Conservation (phyloP, 768 basidiomycete species). For the Lentinula raphanica region DNA sequence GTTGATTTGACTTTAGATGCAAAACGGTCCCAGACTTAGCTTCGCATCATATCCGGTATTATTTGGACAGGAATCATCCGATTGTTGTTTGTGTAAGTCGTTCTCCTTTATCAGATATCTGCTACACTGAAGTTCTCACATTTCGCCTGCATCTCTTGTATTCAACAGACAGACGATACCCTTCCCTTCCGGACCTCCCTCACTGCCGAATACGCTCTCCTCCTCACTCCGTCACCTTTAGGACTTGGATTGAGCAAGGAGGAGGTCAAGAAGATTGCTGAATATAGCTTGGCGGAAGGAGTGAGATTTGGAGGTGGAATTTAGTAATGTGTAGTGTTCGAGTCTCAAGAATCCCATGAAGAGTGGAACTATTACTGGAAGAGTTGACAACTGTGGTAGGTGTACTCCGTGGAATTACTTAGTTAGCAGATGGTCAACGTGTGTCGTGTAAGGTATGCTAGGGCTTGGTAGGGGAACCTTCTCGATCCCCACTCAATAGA, state of each 20-base stretch:
- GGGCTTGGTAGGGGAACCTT: too few relatives aligned
- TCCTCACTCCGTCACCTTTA: constrained; percentile 64
- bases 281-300: constrained; percentile 51
- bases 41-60: constrained; percentile 68
- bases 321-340: too few relatives aligned
- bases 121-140: neutral
- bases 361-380: too few relatives aligned
- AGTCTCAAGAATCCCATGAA: too few relatives aligned
- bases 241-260: constrained; percentile 63
- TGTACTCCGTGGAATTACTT: too few relatives aligned
- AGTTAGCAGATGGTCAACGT: too few relatives aligned
- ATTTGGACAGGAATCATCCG: constrained; percentile 59
- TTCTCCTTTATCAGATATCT: neutral
- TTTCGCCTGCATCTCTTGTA: too few relatives aligned
- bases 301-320: too few relatives aligned
- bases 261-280: constrained; percentile 51
- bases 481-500: too few relatives aligned
- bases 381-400: too few relatives aligned
- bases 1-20: constrained; percentile 41
- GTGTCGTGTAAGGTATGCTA: too few relatives aligned
- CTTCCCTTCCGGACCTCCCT: constrained; percentile 75
- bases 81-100: constrained; percentile 69
- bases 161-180: constrained; percentile 74
- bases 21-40: constrained; percentile 64
- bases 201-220: constrained; percentile 72